Base-by-base conservation (phyloP, 2,329 filamentous ascomycete genomes). In the Dryadomyces quercivorus region DNA sequence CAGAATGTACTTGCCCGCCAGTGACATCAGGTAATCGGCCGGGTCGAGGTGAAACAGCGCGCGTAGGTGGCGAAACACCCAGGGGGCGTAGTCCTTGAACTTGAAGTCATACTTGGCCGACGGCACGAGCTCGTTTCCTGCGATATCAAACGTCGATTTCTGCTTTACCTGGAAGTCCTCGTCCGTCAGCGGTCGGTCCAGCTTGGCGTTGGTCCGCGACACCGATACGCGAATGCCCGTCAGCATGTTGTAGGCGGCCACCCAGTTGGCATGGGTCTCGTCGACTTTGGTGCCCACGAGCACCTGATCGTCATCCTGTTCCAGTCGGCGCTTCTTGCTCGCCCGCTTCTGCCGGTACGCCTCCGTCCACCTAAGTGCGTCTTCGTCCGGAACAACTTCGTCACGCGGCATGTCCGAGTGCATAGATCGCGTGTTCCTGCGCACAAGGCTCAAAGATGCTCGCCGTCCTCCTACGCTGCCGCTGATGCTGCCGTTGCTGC, bases 21-120 rank as follows among this genome's bases (percentile, higher is more conserved):
- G 74, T 8, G 93, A 98, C 83, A 98, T 94, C 58, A 98, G 82
- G 67, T 98, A 98, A 70, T 98, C 93, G 61, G 92, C 93, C 21
- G 93, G 93, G 66, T 98, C 93, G 54, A 97, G 81, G 62, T 86
- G 83, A 73, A 98, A 98, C 59, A 85, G 86, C 50, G 82, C 76
- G 61, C 93, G 87, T 46, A 98, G 78, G 70, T 90, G 88, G 64
- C 93, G 88, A 71, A 98, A 98, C 56, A 98, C 93, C 91, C 92
- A 97, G 55, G 93, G 93, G n/a, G 92, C 92, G 70, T 98, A 98
- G 72, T 98, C 93, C 74, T 98, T 98, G 78, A 98, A 98, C 71
- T 98, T 98, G 82, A 98, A 98, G 73, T 98, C 93, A 74, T 98
- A 98, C 72, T 98, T 97, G 62, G 93, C 91, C 58, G 92, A 96